A percentile compares a stretch with the other conserved stretches of the same genome.
These are phyloP conservation scores for Tolypocladium ophioglossoides DNA, from an alignment of 2,329 filamentous ascomycete genomes.

Conservation along the genomic window DNA sequence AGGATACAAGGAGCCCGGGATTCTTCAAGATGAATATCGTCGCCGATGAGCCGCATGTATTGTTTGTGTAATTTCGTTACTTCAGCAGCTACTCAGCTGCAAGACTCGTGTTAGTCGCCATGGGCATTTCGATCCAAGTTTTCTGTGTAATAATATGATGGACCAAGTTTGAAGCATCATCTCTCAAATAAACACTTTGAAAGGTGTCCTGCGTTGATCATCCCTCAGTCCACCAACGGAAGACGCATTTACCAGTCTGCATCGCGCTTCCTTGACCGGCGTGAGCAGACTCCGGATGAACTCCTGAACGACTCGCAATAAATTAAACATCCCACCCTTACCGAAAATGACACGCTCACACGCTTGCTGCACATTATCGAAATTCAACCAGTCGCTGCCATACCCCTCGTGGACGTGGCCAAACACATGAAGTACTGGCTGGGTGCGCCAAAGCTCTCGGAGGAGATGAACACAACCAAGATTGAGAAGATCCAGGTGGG, in stretches of 20 bases:
- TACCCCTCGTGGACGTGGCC: constrained; percentile 55
- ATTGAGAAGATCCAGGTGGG: constrained; percentile 23
- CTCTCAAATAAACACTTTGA: neutral
- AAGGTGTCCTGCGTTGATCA: neutral
- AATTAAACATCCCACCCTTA: neutral
- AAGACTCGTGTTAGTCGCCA: too few species aligned
- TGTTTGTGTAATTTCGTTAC: neutral
- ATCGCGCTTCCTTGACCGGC: neutral
- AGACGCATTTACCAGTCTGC: neutral
- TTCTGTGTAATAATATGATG: too few species aligned
- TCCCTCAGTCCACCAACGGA: neutral
- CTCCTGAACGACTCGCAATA: neutral
- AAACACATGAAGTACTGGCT: constrained; percentile 51
- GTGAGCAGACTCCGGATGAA: neutral
- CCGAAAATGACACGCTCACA: neutral
- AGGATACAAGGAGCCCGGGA: neutral
- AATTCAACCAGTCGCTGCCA: constrained; percentile 18
- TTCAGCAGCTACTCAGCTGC: too few species aligned
- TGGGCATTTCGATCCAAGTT: too few species aligned
- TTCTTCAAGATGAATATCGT: neutral
- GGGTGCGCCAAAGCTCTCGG: constrained; percentile 39
- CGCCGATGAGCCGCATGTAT: neutral
- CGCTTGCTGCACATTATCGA: constrained; percentile 15
- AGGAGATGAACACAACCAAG: constrained; percentile 23
- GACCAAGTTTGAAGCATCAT: too few species aligned